A percentile compares a stretch with the other conserved stretches of the same genome.
These are phyloP conservation scores for Collybia mongolica DNA, from an alignment of 768 basidiomycete species.

Conservation along the genomic window DNA sequence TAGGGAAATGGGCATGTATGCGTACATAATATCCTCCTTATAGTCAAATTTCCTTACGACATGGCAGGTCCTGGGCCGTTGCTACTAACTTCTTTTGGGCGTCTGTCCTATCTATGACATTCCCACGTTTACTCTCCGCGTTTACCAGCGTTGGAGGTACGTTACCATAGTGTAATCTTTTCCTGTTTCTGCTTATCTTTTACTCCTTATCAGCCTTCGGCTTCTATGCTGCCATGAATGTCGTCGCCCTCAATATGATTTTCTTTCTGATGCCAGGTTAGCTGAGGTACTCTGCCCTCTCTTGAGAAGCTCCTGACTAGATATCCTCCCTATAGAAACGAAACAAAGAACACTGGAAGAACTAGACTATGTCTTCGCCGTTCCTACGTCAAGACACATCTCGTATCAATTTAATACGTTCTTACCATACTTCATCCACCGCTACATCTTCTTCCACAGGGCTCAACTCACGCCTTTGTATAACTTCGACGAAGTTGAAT, in stretches of 20 bases:
- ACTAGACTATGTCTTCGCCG: slow-evolving; percentile 51
- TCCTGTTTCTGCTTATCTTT: background rate
- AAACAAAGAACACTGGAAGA: slow-evolving; percentile 53
- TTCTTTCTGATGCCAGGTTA: slow-evolving; percentile 41
- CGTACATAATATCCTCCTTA: slow-evolving; percentile 19
- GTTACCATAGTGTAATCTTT: slow-evolving; percentile 15
- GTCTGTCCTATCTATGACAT: slow-evolving; percentile 53
- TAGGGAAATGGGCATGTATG: slow-evolving; percentile 61
- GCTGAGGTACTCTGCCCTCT: slow-evolving; percentile 14
- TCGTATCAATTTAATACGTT: slow-evolving; percentile 41
- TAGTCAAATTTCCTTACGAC: slow-evolving; percentile 19
- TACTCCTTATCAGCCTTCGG: slow-evolving; percentile 40
- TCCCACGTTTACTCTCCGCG: slow-evolving; percentile 54
- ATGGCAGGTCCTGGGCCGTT: slow-evolving; percentile 53
- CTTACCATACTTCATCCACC: slow-evolving; percentile 52
- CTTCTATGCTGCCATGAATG: slow-evolving; percentile 54
- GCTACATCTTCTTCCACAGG: slow-evolving; percentile 41
- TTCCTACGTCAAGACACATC: slow-evolving; percentile 43
- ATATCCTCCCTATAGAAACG: slow-evolving; percentile 33
- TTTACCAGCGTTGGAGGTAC: slow-evolving; percentile 38
- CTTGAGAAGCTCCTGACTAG: slow-evolving; percentile 1
- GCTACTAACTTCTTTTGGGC: slow-evolving; percentile 52
- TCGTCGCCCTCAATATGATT: slow-evolving; percentile 51
- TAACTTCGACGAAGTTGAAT: slow-evolving; percentile 50
- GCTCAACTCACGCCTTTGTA: slow-evolving; percentile 44